Conservation (phyloP, 495 filamentous ascomycete genomes). For the Penicillium pulvis region DNA sequence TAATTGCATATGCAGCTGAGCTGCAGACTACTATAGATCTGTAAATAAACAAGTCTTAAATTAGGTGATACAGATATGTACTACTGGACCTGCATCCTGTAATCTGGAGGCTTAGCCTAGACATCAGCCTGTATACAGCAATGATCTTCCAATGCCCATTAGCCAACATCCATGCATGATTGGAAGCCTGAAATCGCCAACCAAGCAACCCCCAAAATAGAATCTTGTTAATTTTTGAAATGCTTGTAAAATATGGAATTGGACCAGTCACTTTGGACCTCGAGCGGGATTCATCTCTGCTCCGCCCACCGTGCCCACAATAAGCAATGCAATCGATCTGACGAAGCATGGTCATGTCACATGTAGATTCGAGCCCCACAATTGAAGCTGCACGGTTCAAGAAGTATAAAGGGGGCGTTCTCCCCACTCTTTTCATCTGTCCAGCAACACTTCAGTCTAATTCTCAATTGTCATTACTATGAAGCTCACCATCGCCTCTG, state of each 20-base stretch:
- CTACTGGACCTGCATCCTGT: background rate
- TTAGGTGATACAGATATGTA: background rate
- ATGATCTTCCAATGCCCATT: background rate
- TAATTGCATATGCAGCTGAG: background rate
- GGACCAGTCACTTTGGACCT: background rate
- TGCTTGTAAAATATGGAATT: background rate
- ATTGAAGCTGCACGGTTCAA: background rate
- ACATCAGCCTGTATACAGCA: background rate
- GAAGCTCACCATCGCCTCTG: constrained; percentile 20
- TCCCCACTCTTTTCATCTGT: background rate
- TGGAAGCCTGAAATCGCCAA: background rate
- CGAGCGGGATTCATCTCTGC: background rate
- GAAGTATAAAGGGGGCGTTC: background rate
- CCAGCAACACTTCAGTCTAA: background rate
- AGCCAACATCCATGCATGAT: background rate
- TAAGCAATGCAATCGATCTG: background rate
- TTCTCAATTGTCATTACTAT: constrained; percentile 13
- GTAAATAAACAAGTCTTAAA: background rate
- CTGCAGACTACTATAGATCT: background rate
- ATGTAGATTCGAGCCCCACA: background rate
- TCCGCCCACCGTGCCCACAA: background rate
- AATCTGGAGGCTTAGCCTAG: background rate
- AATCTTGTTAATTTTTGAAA: background rate
- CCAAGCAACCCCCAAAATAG: background rate
- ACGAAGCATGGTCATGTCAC: background rate